Conservation (phyloP, 2,329 filamentous ascomycete genomes). For the Xylariales sp. region DNA sequence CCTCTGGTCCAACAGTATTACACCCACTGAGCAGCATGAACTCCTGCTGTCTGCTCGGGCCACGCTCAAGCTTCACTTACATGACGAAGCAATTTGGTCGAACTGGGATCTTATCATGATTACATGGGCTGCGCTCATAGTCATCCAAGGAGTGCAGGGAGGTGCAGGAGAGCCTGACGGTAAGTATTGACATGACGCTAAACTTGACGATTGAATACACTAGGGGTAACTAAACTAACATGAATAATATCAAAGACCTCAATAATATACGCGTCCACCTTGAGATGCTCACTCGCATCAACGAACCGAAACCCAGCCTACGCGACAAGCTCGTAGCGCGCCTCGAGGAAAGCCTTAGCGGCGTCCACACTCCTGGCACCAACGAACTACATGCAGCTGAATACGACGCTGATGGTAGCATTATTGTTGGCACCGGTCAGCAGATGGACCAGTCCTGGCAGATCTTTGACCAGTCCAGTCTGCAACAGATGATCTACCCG, state of each 20-base stretch:
- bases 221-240: too few species aligned
- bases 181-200: slow-evolving; percentile 12
- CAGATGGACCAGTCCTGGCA: slow-evolving; percentile 19
- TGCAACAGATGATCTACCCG: slow-evolving; percentile 12
- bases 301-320: slow-evolving; percentile 20
- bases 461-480: slow-evolving; percentile 20
- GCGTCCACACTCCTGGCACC: slow-evolving; percentile 15
- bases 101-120: slow-evolving; percentile 41
- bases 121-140: slow-evolving; percentile 38
- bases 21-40: slow-evolving; percentile 33
- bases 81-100: slow-evolving; percentile 37
- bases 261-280: slow-evolving; percentile 24
- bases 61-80: slow-evolving; percentile 31
- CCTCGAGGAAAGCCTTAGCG: slow-evolving; percentile 21
- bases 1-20: slow-evolving; percentile 31
- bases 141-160: slow-evolving; percentile 34
- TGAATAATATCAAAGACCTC: too few species aligned
- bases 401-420: slow-evolving; percentile 9
- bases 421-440: too few species aligned
- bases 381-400: slow-evolving; percentile 8
- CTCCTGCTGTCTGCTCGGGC: slow-evolving; percentile 35
- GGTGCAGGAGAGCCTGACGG: slow-evolving; percentile 33
- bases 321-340: slow-evolving; percentile 17
- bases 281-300: slow-evolving; percentile 20
- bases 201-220: background rate